phyloP scores from a whole-genome alignment of 352 stramenopile species.

The Phytophthora tentaculata region DNA sequence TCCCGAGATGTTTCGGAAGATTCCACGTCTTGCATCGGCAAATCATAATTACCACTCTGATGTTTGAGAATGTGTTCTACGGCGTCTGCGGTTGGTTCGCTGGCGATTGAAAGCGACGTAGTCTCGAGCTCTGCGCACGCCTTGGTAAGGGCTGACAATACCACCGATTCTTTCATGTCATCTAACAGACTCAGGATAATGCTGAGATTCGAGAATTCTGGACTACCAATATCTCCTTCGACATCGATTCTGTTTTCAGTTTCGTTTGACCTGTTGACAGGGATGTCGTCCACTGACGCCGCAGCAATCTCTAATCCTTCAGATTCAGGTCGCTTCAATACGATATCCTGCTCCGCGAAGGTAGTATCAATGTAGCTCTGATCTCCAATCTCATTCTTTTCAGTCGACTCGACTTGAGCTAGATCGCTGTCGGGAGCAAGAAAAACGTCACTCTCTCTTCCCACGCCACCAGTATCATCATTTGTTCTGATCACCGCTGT shows the following conservation, averaged over 20 bases:
- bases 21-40: not conserved
- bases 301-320: too few species aligned
- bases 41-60: not conserved
- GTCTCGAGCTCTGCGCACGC: not conserved
- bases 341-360: not conserved
- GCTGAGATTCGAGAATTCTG: not conserved
- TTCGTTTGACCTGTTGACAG: not conserved
- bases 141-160: too few species aligned
- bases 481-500: not conserved
- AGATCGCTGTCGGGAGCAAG: not conserved
- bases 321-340: not conserved
- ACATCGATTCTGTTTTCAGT: not conserved
- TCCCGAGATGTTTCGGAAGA: not conserved
- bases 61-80: not conserved
- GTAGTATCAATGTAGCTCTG: not conserved
- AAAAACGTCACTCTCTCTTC: not conserved
- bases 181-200: slow-evolving; percentile 10
- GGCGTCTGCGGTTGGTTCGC: not conserved
- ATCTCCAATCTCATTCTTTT: not conserved
- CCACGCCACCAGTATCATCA: not conserved
- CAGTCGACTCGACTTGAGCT: not conserved
- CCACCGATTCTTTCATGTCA: slow-evolving; percentile 9
- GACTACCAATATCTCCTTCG: not conserved
- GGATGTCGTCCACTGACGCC: too few species aligned
- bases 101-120: not conserved